phyloP scores from a whole-genome alignment of 306 rosid species.

The Castanospermum australe region DNA sequence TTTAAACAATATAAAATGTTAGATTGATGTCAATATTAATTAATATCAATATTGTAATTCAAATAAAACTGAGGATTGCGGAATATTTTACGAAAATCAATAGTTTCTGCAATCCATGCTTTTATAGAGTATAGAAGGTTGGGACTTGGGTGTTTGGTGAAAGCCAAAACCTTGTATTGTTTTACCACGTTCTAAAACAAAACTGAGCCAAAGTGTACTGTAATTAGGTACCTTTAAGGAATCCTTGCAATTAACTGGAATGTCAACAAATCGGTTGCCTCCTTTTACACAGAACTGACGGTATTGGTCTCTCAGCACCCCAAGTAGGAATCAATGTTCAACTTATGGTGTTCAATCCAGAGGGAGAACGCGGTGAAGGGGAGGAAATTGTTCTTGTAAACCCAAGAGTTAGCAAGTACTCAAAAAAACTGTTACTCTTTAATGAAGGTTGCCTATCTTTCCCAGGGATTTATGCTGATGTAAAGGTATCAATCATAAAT shows the following conservation, averaged over 20 bases:
- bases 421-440: constrained; percentile 61
- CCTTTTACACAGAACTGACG: constrained; percentile 80
- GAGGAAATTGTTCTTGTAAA: constrained; percentile 94
- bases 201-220: not conserved
- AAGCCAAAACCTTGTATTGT: not conserved
- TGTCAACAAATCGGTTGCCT: constrained; percentile 50
- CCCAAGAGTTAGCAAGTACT: constrained; percentile 75
- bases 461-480: constrained; percentile 73
- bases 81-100: no score
- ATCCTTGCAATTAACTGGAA: constrained; percentile 41
- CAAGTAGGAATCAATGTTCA: constrained; percentile 90
- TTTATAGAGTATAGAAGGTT: not conserved
- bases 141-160: not conserved
- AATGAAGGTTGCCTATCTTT: constrained; percentile 90
- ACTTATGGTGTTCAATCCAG: constrained; percentile 93
- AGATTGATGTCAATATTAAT: no score
- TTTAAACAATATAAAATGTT: no score
- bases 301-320: constrained; percentile 95
- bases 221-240: constrained; percentile 21
- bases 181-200: not conserved
- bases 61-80: not conserved
- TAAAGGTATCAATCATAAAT: constrained; percentile 44
- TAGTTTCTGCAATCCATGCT: no score
- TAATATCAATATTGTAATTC: not conserved
- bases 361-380: constrained; percentile 84